Percentiles rank a stretch among this genome's conserved stretches.
Conservation (phyloP, 495 filamentous ascomycete species). For the Sordaria brevicollis region DNA sequence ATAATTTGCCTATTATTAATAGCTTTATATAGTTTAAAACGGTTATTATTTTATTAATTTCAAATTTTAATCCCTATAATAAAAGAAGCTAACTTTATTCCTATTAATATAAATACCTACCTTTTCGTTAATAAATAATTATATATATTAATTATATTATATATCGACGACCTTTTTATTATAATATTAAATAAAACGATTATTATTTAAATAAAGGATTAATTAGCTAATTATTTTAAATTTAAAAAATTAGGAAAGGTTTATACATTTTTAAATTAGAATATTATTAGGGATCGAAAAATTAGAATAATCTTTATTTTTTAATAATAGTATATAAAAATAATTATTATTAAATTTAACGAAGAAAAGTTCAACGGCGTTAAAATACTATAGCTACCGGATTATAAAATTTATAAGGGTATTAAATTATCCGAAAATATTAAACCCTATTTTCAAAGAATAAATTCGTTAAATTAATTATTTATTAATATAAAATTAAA, state of each 20-base stretch:
- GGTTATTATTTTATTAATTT: neutral
- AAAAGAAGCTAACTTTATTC: neutral
- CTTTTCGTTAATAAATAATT: neutral
- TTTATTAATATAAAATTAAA: neutral
- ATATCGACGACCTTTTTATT: neutral
- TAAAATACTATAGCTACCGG: neutral
- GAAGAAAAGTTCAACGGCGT: neutral
- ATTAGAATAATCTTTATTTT: neutral
- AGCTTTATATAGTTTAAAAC: too few species aligned
- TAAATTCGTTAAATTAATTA: neutral
- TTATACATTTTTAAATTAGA: neutral
- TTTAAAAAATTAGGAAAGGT: neutral
- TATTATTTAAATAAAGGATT: neutral
- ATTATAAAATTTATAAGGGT: neutral
- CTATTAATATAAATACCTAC: neutral
- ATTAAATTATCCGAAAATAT: neutral
- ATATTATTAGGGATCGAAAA: neutral
- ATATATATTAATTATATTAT: neutral
- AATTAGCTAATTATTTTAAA: neutral
- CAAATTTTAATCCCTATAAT: neutral
- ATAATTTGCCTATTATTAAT: too few species aligned
- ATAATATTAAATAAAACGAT: neutral
- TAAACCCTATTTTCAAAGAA: neutral
- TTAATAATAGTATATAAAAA: rapidly evolving
- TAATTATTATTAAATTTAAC: neutral